Evolutionary conservation across 208 protist genomes (phyloP).

Genomic region (Crithidia brevicula): DNA sequence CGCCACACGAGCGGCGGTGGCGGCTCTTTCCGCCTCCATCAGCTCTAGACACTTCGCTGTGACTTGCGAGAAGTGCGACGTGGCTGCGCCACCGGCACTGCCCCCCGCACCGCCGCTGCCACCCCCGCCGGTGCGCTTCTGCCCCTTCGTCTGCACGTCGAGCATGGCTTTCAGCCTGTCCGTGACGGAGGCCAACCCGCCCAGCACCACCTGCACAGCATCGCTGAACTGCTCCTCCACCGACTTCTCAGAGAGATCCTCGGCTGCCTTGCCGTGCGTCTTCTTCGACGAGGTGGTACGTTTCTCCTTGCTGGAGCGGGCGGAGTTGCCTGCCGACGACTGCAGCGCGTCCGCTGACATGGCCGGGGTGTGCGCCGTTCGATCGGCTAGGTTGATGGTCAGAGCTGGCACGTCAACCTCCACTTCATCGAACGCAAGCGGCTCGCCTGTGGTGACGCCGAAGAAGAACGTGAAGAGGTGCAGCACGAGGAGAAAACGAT

Average conservation of each 20-base stretch:
- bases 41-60: constrained; percentile 36
- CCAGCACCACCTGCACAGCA: constrained; percentile 42
- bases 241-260: constrained; percentile 51
- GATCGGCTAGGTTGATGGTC: constrained; percentile 14
- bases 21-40: constrained; percentile 29
- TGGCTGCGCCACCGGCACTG: constrained; percentile 8
- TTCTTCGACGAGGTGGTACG: constrained; percentile 45
- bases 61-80: constrained; percentile 17
- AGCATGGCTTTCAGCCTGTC: constrained; percentile 44
- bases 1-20: constrained; percentile 14
- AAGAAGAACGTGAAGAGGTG: constrained; percentile 84
- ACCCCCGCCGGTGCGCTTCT: constrained; percentile 42
- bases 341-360: constrained; percentile 1
- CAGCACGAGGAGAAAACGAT: constrained; percentile 58
- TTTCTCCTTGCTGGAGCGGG: constrained; percentile 50
- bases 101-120: background rate
- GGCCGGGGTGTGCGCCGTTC: constrained; percentile 15
- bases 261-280: constrained; percentile 34
- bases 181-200: constrained; percentile 34
- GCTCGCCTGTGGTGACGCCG: constrained; percentile 55
- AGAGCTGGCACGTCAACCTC: constrained; percentile 48
- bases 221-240: constrained; percentile 68
- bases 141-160: constrained; percentile 37
- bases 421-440: constrained; percentile 66
- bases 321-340: background rate